Conservation (phyloP, 2,329 filamentous ascomycete genomes). For the Xylaria sp. region DNA sequence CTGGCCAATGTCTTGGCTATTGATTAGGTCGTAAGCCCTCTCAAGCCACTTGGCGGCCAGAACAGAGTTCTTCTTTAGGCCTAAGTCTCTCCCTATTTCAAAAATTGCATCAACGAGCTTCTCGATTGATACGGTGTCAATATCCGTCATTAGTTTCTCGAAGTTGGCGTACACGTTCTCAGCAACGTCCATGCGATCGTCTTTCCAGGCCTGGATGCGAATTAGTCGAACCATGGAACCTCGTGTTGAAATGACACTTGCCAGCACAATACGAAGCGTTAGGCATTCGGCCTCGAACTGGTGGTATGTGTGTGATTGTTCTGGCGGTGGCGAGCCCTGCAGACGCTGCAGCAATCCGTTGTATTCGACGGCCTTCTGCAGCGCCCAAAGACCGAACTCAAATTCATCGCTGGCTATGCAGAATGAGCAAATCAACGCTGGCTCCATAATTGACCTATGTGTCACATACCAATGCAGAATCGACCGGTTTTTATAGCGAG, state of each 20-base stretch:
- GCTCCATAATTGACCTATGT: constrained; percentile 40
- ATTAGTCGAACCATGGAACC: constrained; percentile 30
- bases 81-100: constrained; percentile 74
- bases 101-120: constrained; percentile 74
- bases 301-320: constrained; percentile 49
- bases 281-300: constrained; percentile 71
- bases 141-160: constrained; percentile 51
- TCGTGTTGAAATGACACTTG: constrained; percentile 53
- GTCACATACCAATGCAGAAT: constrained; percentile 67
- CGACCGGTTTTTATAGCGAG: constrained; percentile 74
- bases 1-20: constrained; percentile 63
- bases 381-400: constrained; percentile 67
- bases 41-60: constrained; percentile 78
- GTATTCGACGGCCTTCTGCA: constrained; percentile 73
- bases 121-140: constrained; percentile 66
- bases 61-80: constrained; percentile 62
- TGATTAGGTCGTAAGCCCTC: constrained; percentile 71
- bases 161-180: constrained; percentile 80
- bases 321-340: constrained; percentile 41
- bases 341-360: constrained; percentile 55
- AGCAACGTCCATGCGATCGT: constrained; percentile 77
- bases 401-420: constrained; percentile 62
- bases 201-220: constrained; percentile 73
- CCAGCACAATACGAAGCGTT: constrained; percentile 73
- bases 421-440: constrained; percentile 37